Evolutionary conservation across 140 eudicot genomes (phyloP).

Genomic region (Oenanthe javanica): DNA sequence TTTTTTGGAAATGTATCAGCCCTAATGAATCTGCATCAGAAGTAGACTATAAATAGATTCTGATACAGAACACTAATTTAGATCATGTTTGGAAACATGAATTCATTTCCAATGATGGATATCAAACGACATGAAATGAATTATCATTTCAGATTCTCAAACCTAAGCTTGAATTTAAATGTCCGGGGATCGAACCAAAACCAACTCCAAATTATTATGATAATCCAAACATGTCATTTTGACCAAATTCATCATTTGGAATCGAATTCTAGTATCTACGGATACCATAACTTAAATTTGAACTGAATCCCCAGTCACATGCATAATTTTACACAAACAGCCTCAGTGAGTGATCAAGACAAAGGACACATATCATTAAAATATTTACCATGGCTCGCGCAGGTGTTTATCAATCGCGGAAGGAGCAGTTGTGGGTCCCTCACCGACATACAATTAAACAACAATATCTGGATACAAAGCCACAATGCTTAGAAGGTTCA

Average conservation of each 20-base stretch:
- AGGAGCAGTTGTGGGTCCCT: conserved; percentile 93
- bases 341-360: neutral
- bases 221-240: neutral
- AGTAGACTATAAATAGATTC: neutral
- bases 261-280: neutral
- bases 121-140: neutral
- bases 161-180: neutral
- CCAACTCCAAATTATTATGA: neutral
- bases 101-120: neutral
- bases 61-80: neutral
- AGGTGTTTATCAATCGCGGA: conserved; percentile 66
- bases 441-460: conserved; percentile 96
- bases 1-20: neutral
- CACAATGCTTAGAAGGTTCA: conserved; percentile 15
- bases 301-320: neutral
- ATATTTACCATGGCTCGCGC: conserved; percentile 64
- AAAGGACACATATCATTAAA: conserved; percentile 13
- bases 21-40: neutral
- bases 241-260: neutral
- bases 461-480: conserved; percentile 58
- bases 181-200: neutral
- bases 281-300: neutral
- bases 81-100: neutral
- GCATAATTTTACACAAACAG: neutral
- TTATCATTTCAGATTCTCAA: neutral